A percentile compares a stretch with the other conserved stretches of the same genome.
Conservation (phyloP, 2,329 filamentous ascomycete species). For the Fusarium decemcellulare region DNA sequence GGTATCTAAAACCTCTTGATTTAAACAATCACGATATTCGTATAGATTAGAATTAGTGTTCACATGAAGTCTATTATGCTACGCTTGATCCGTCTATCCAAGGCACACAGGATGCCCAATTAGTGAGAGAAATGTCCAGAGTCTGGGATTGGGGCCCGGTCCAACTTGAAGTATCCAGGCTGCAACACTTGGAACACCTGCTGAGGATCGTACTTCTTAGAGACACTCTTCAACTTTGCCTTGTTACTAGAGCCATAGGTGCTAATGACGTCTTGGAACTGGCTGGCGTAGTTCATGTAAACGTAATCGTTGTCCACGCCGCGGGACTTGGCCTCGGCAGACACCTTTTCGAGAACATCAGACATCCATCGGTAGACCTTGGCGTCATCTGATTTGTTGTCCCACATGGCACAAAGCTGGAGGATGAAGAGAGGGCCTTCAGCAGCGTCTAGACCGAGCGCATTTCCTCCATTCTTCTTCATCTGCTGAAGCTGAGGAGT, state of each 20-base stretch:
- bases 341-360: constrained; percentile 7
- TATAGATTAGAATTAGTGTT: no score
- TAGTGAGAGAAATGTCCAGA: constrained; percentile 18
- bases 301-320: constrained; percentile 55
- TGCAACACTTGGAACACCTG: constrained; percentile 54
- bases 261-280: constrained; percentile 56
- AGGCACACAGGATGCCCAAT: no score
- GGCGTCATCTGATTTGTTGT: constrained; percentile 50
- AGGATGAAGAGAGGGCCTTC: constrained; percentile 44
- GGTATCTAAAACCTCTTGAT: no score
- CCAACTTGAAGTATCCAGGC: constrained; percentile 58
- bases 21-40: no score
- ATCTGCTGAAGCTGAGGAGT: constrained; percentile 53
- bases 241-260: constrained; percentile 58
- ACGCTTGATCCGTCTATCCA: no score
- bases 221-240: constrained; percentile 47
- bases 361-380: constrained; percentile 45
- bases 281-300: constrained; percentile 63
- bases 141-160: constrained; percentile 17
- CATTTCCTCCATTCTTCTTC: constrained; percentile 51
- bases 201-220: constrained; percentile 55
- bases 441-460: constrained; percentile 45
- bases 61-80: no score
- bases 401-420: constrained; percentile 13
- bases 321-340: constrained; percentile 46